Evolutionary conservation across 2,329 filamentous ascomycete genomes (phyloP).

Genomic region (Mycocentrospora acerina): DNA sequence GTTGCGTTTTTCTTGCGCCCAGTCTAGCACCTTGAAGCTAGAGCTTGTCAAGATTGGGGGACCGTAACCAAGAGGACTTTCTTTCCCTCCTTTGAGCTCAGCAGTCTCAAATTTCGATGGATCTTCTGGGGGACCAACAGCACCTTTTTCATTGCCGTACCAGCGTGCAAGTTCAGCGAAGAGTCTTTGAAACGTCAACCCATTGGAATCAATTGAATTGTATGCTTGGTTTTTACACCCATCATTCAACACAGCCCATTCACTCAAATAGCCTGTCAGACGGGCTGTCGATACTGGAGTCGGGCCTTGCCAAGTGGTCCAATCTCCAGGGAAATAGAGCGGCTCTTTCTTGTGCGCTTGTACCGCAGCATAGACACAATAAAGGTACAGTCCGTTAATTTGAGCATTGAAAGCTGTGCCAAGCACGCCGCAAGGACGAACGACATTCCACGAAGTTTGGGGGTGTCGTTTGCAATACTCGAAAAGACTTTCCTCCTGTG

Average conservation of each 20-base stretch:
- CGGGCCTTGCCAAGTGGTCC: constrained; percentile 5
- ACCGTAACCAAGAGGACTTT: constrained; percentile 9
- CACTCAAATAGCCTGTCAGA: constrained; percentile 12
- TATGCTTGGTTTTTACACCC: constrained; percentile 7
- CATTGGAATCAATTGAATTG: constrained; percentile 6
- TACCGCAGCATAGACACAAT: constrained; percentile 10
- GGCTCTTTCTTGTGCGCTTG: constrained; percentile 14
- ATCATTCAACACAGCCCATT: constrained; percentile 13
- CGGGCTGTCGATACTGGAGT: constrained; percentile 8
- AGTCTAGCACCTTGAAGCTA: constrained; percentile 8
- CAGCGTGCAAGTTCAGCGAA: constrained; percentile 8
- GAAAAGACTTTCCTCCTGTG: not conserved
- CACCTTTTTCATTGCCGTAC: constrained; percentile 7
- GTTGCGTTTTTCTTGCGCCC: constrained; percentile 5
- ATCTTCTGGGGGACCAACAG: constrained; percentile 1
- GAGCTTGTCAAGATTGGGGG: constrained; percentile 1
- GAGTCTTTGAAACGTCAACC: constrained; percentile 6
- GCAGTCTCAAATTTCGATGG: not conserved
- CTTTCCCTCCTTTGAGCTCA: constrained; percentile 5
- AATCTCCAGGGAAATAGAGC: constrained; percentile 5
- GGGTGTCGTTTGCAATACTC: constrained; percentile 2
- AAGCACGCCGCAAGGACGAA: constrained; percentile 4
- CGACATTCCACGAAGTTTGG: constrained; percentile 5
- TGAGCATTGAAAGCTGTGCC: constrained; percentile 5
- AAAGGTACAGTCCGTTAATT: constrained; percentile 5